Evolutionary conservation across 495 filamentous ascomycete genomes (phyloP), one percentile per base, ranked within the genome.

Genomic region (Hypoxylon fuscum): DNA sequence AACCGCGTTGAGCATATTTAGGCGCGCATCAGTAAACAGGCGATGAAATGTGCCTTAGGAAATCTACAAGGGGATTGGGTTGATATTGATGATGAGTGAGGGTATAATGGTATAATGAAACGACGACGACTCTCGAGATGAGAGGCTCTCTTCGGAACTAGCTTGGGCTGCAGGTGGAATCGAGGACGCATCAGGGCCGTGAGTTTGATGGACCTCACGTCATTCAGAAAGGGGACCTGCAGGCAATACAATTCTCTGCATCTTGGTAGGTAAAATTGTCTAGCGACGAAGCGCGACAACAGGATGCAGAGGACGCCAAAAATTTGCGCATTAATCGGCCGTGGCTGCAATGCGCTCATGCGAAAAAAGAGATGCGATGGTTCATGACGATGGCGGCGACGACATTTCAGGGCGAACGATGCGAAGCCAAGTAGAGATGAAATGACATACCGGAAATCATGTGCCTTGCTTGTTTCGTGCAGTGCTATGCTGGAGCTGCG

Each of bases 391-490:
- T 37, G 48, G 35, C 40, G 43, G 50, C 47, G 61, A 23, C 56
- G 20, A 45, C 48, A 17, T 40, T 37, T 20, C 37, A 40, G n/a
- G 41, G 60, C 49, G 37, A 34, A 44, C 17, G 27, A 49, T 34
- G 20, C 18, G 21, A 34, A 44, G 14, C 29, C 17, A 22, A 29
- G 51, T 3, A 52, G 20, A 31, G 40, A 58, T 40, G 56, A 55
- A 52, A 44, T 44, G 21, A 67, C 59, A 59, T 70, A 70, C 69
- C 34, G 55, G 57, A 65, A 40, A 68, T 72, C 69, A 72, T 72
- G 69, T 72, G 69, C 69, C 53, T 54, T 59, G 64, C 53, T 54
- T 59, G 64, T 70, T 60, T 72, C 69, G 69, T 68, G 63, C 64
- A 61, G 55, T 59, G 53, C 62, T 54, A 59, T 66, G 63, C 63